Percentiles rank a stretch among this genome's conserved stretches.
These are phyloP conservation scores for Pleurotus cornucopiae DNA, from an alignment of 768 basidiomycete genomes.

Conservation along the genomic window DNA sequence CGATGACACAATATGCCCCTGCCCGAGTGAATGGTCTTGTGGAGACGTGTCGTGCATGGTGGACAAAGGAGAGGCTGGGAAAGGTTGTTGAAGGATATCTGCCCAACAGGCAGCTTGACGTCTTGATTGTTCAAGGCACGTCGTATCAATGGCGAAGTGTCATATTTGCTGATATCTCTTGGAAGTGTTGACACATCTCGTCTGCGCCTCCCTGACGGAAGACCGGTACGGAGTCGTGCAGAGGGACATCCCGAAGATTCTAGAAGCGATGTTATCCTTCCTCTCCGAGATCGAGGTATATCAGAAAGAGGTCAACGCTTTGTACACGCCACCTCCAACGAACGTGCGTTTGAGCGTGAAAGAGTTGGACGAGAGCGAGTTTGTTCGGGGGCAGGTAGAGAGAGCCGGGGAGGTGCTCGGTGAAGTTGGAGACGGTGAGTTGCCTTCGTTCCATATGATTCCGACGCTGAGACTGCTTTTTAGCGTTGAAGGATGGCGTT, in stretches of 20 bases:
- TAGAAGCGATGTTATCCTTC: slow-evolving; percentile 73
- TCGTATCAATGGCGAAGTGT: slow-evolving; percentile 9
- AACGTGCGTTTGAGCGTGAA: slow-evolving; percentile 27
- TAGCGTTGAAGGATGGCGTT: slow-evolving; percentile 66
- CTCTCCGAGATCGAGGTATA: slow-evolving; percentile 65
- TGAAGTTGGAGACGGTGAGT: slow-evolving; percentile 57
- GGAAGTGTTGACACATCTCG: slow-evolving; percentile 61
- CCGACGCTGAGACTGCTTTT: neutral
- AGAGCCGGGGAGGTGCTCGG: slow-evolving; percentile 51
- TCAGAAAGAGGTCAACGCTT: slow-evolving; percentile 44
- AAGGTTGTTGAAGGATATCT: slow-evolving; percentile 50
- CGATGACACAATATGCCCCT: slow-evolving; percentile 24
- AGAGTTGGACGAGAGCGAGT: slow-evolving; percentile 33
- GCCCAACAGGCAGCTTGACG: slow-evolving; percentile 60
- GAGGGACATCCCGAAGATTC: slow-evolving; percentile 74
- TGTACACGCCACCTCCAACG: slow-evolving; percentile 31
- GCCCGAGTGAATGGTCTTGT: slow-evolving; percentile 19
- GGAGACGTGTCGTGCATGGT: slow-evolving; percentile 41
- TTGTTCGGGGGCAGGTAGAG: slow-evolving; percentile 44
- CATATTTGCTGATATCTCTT: neutral
- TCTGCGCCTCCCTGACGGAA: slow-evolving; percentile 71
- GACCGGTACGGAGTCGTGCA: slow-evolving; percentile 84
- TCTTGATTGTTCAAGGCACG: slow-evolving; percentile 58
- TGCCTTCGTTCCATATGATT: neutral
- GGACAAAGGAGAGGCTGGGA: slow-evolving; percentile 50